Base-by-base conservation (phyloP, 73 alveolate genomes). In the Stentor coeruleus region DNA sequence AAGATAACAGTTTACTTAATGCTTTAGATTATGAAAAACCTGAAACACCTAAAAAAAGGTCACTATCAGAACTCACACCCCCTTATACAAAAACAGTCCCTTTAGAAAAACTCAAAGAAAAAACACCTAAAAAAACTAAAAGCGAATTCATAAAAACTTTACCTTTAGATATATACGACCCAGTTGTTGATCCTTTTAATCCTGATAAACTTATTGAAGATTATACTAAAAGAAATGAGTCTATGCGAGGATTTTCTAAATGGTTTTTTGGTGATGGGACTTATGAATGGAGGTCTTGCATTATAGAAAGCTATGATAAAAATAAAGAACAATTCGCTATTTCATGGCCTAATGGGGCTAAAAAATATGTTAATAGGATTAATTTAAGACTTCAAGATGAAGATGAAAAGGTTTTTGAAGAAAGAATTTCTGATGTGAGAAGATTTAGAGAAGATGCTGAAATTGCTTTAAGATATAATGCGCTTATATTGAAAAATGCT, bases 211-310 rank as follows among this genome's bases (percentile, higher is more conserved):
- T 75, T 20, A 36, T 75, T 14, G 38, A 75, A 33, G 38, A 1
- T 38, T 20, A 15, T 75, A 75, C 14, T 26, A 0, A 75, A 33
- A 31, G 39, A 2, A n/a, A 39, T 38, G 49, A 85, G 31, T 37
- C 35, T 49, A 39, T 84, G 76, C 38, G 66, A 4, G 94, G 85
- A 39, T 58, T 38, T 15, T 75, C 89, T 31, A 88, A 86, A 81
- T 88, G 94, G 89, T 86, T 85, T 77, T 88, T 80, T 73, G 88
- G 91, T 2, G 85, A 85, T 74, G 94, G 92, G 4, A 86, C 89
- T 0, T 86, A 59, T n/a, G 91, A 88, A 72, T 39, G 80, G 81
- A 81, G 85, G 58, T 66, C 79, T 3, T 88, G 94, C 60, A 87
- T 77, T 33, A 88, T 85, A 37, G 36, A 81, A 4, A 75, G 60